Base-by-base conservation (phyloP, 441 rosid species). In the Croton laevigatus region DNA sequence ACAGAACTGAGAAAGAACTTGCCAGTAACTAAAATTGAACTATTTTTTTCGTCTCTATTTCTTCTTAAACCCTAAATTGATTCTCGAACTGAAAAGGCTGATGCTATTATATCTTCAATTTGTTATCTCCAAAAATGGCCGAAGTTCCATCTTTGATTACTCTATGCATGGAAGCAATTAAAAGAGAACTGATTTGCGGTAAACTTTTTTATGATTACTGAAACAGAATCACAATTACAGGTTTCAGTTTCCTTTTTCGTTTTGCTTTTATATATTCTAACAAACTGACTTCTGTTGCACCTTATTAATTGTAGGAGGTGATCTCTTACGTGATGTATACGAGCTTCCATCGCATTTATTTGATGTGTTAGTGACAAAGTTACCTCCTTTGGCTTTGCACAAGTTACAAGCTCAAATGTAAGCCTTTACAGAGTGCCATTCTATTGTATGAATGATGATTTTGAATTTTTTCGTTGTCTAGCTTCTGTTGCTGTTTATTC, bases 321-420 rank as follows among this genome's bases (percentile, higher is more conserved):
- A 84, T 71, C 62, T 84, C 36, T 37, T 72, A 38, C 79, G 81
- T 3, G 80, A 77, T 54, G 45, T 89, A n/a, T 87, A 78, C 74
- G 90, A 87, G 76, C 85, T 94, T 72, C 97, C 97, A 6, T 62
- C 86, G 4, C 83, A 90, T 62, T 65, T 94, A 59, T 81, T 91
- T 68, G 81, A 86, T 70, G 46, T 45, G 48, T 68, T 94, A 37
- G 27, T 94, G 36, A 44, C 78, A 44, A 79, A 73, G 61, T 84
- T 87, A 68, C 92, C 95, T 78, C 92, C 97, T 17, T 68, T 87
- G 78, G 86, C 87, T 44, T 65, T 94, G 86, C 90, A 82, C 44
- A 85, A 85, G 79, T 70, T 94, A 55, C 87, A 87, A 70, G 59
- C 65, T n/a, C 80, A 82, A 73, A 83, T 88, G 97, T 94, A 64